Evolutionary conservation across 1,139 yeast species (phyloP).

Genomic region (Tardiomyces depauwii): DNA sequence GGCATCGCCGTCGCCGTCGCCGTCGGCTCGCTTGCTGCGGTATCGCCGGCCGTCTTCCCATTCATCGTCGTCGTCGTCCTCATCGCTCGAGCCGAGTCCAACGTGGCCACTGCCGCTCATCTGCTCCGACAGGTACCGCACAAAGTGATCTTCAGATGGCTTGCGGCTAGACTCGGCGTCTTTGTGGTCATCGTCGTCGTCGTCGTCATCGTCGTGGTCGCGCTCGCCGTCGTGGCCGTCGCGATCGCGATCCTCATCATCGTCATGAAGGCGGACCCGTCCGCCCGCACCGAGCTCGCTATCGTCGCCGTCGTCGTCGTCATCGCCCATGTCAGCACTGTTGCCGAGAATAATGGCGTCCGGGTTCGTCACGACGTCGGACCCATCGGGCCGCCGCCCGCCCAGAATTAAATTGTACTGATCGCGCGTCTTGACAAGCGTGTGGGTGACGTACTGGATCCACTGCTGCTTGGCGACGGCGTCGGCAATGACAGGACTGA

Average conservation of each 20-base stretch:
- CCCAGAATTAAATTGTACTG: slow-evolving; percentile 94
- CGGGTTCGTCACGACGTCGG: slow-evolving; percentile 28
- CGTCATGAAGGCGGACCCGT: slow-evolving; percentile 13
- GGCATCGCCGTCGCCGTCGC: slow-evolving; percentile 6
- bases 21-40: slow-evolving; percentile 3
- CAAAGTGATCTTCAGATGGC: slow-evolving; percentile 42
- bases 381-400: slow-evolving; percentile 52
- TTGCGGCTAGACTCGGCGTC: slow-evolving; percentile 12
- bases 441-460: slow-evolving; percentile 77
- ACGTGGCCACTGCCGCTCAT: slow-evolving; percentile 28
- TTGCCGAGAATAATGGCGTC: slow-evolving; percentile 23
- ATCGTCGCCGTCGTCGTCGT: slow-evolving; percentile 25
- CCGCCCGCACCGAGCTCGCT: slow-evolving; percentile 14
- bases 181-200: slow-evolving; percentile 10
- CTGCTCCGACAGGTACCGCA: slow-evolving; percentile 78
- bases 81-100: slow-evolving; percentile 28
- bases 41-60: slow-evolving; percentile 11
- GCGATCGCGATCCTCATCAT: slow-evolving; percentile 30
- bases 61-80: slow-evolving; percentile 35
- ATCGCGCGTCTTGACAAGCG: slow-evolving; percentile 79
- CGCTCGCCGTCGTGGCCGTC: slow-evolving; percentile 17
- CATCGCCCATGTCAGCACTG: slow-evolving; percentile 23
- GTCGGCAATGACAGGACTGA: slow-evolving; percentile 49
- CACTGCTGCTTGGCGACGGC: slow-evolving; percentile 52
- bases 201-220: slow-evolving; percentile 15